These are phyloP conservation scores for barrel medic (Medicago truncatula) DNA, from an alignment of 306 rosid species.

Conservation along the genomic window MtrunA17r5.0-ANR NC_053044.1:18548001-18548500, in stretches of 20 bases:
- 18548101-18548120: constrained; percentile 58
- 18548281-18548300: constrained; percentile 63
- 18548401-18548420: constrained; percentile 5
- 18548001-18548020: constrained; percentile 19
- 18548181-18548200: constrained; percentile 55
- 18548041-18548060: constrained; percentile 42
- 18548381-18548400: constrained; percentile 78
- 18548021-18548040: constrained; percentile 4
- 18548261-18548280: not conserved
- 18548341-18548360: constrained; percentile 99
- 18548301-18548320: constrained; percentile 87
- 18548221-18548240: not conserved
- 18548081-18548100: constrained; percentile 55
- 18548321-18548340: constrained; percentile 95
- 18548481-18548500: constrained; percentile 69
- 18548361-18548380: constrained; percentile 93
- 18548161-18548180: constrained; percentile 52
- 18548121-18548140: constrained; percentile 65
- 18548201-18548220: constrained; percentile 39
- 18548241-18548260: constrained; percentile 28
- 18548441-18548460: not conserved
- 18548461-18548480: not conserved
- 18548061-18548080: constrained; percentile 45
- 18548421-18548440: not conserved
- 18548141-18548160: constrained; percentile 55